Base-by-base conservation (phyloP, 1,284 basidiomycete genomes). In the Agroathelia rolfsii region DNA sequence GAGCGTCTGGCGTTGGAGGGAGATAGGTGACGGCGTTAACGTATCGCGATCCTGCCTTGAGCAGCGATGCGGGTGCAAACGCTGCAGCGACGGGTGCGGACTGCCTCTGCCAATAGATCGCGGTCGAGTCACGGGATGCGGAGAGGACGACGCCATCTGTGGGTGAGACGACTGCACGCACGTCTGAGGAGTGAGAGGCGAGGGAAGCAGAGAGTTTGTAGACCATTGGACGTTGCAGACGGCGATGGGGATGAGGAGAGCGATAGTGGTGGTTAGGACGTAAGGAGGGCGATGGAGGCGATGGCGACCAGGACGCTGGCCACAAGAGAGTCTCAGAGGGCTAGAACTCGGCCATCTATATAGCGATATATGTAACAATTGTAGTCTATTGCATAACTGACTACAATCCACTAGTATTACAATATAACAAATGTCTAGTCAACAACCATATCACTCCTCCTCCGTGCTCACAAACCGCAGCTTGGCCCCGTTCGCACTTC, bases 91-190 rank as follows among this genome's bases (percentile, higher is more conserved):
- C n/a, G n/a, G n/a, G 51, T 32, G 62, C 44, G 16, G 66, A 51
- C n/a, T 64, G 50, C 43, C 75, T 71, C 37, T 70, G 62, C 92
- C 92, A 96, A 23, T 76, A 65, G 49, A 93, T 83, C 35, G 89
- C 84, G 12, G 87, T 87, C 8, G 83, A 70, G 64, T 96, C 92
- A 49, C 92, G 76, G 20, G 90, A 93, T 35, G 81, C 84, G 12
- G 88, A 94, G 41, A 94, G 68, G 40, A 95, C 64, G 41, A 85
- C 65, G 45, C 76, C 62, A 55, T 78, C 59, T 21, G 72, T 70
- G 21, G 84, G 81, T 28, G 82, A 72, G 35, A 59, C 67, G 38
- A 89, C 63, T 18, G 72, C 80, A 72, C 81, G 36, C 43, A 86
- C 85, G 64, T 88, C 84, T 40, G 73, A 70, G 11, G 76, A 69